Conservation (phyloP, 495 filamentous ascomycete genomes). For the Pseudoneurospora amorphoporcata region DNA sequence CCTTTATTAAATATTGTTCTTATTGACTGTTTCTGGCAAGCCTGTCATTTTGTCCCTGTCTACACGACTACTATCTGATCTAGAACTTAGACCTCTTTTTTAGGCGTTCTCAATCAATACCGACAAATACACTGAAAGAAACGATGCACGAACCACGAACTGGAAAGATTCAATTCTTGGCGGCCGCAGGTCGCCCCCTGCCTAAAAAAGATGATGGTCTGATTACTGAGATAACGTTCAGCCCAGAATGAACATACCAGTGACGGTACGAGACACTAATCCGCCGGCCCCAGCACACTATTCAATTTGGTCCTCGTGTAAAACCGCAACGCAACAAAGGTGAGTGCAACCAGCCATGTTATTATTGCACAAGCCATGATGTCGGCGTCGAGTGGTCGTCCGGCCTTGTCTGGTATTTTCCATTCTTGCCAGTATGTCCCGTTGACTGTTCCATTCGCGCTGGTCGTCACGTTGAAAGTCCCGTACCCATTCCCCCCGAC, state of each 20-base stretch:
- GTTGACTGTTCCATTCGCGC: not conserved
- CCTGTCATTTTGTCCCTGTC: too few relatives aligned
- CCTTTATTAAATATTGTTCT: too few relatives aligned
- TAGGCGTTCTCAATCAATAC: too few relatives aligned
- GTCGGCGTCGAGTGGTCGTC: slow-evolving; percentile 16
- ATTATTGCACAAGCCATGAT: slow-evolving; percentile 18
- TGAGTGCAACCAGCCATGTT: slow-evolving; percentile 15
- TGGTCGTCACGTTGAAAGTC: not conserved
- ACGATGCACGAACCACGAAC: too few relatives aligned
- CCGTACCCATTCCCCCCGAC: not conserved
- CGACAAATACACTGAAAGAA: too few relatives aligned
- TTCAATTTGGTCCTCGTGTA: slow-evolving; percentile 20
- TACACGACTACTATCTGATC: too few relatives aligned
- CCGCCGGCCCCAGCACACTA: slow-evolving; percentile 14
- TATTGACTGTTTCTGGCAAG: too few relatives aligned
- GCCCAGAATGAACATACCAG: slow-evolving; percentile 8
- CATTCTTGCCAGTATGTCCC: not conserved
- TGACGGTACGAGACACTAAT: slow-evolving; percentile 20
- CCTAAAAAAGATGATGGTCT: too few relatives aligned
- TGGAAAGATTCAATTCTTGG: too few relatives aligned
- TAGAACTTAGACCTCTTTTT: too few relatives aligned
- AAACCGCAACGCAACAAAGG: slow-evolving; percentile 20
- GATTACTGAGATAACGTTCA: too few relatives aligned
- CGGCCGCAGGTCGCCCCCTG: too few relatives aligned
- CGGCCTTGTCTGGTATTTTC: slow-evolving; percentile 3